phyloP scores from a whole-genome alignment of 2,329 filamentous ascomycete species.

The Beauveria varroae region DNA sequence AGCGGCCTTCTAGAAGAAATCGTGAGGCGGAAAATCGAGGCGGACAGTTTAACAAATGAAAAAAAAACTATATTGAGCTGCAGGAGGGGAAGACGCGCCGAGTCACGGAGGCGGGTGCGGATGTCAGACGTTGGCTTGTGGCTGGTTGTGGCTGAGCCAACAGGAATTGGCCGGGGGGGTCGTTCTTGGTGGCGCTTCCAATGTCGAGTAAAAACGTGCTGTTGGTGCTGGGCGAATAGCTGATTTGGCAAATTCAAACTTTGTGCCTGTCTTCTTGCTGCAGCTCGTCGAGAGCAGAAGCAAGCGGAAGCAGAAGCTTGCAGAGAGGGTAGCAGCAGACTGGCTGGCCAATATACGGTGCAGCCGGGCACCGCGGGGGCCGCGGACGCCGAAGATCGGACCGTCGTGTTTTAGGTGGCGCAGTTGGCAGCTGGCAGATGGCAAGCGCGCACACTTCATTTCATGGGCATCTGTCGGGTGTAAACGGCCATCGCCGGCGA shows the following conservation, averaged over 20 bases:
- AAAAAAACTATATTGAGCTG: background rate
- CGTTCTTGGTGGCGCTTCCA: no score
- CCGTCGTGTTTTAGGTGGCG: background rate
- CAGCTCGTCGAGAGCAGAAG: background rate
- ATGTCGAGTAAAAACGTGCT: no score
- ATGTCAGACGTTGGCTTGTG: background rate
- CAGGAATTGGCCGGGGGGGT: background rate
- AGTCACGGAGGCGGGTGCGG: background rate
- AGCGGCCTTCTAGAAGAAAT: background rate
- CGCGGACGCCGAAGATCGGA: background rate
- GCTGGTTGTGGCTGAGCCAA: background rate
- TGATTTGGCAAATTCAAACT: no score
- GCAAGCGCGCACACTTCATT: no score
- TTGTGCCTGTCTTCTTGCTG: background rate
- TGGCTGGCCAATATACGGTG: conserved; percentile 9
- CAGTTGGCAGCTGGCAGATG: background rate
- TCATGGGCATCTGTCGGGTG: no score
- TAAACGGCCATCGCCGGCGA: no score
- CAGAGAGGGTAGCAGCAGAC: background rate
- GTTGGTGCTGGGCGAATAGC: no score
- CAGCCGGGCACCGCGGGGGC: conserved; percentile 2
- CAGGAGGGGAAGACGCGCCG: background rate
- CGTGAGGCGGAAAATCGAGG: background rate
- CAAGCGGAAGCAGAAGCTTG: background rate
- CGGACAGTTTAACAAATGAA: background rate